Conservation (phyloP, 257 asterid genomes). For the Scutellaria baicalensis region DNA sequence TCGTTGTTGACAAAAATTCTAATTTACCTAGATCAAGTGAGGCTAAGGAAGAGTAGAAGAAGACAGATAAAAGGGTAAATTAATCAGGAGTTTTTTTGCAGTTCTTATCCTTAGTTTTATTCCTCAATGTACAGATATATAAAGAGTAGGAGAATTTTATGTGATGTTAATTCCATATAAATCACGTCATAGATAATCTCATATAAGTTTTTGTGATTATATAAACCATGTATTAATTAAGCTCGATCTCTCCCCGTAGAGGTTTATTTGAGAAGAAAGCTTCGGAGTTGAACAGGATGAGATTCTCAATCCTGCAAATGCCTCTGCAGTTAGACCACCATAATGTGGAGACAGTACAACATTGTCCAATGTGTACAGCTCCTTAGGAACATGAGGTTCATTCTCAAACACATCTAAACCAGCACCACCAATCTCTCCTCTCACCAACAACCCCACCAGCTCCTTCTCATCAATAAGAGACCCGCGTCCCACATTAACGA, state of each 20-base stretch:
- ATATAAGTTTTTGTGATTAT: no score
- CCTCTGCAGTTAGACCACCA: constrained; percentile 36
- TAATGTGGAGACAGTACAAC: constrained; percentile 65
- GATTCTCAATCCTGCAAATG: constrained; percentile 20
- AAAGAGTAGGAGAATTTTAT: no score
- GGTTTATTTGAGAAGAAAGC: constrained; percentile 57
- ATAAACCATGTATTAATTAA: no score
- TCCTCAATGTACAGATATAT: no score
- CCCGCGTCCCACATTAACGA: constrained; percentile 68
- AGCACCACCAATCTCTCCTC: constrained; percentile 65
- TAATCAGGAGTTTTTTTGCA: no score
- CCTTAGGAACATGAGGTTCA: constrained; percentile 57
- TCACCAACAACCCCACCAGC: constrained; percentile 39
- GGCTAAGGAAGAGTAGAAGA: no score
- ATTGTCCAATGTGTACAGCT: constrained; percentile 46
- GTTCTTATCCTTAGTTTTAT: no score
- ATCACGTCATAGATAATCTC: no score
- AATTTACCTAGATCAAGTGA: no score
- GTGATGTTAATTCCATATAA: no score
- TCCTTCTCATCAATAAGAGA: constrained; percentile 50
- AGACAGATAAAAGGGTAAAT: no score
- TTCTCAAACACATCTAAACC: constrained; percentile 72
- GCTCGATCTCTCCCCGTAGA: constrained; percentile 32
- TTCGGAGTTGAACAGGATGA: constrained; percentile 33
- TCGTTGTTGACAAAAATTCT: no score